Evolutionary conservation across 1,284 basidiomycete species (phyloP).

Genomic region (Cerrena zonata): DNA sequence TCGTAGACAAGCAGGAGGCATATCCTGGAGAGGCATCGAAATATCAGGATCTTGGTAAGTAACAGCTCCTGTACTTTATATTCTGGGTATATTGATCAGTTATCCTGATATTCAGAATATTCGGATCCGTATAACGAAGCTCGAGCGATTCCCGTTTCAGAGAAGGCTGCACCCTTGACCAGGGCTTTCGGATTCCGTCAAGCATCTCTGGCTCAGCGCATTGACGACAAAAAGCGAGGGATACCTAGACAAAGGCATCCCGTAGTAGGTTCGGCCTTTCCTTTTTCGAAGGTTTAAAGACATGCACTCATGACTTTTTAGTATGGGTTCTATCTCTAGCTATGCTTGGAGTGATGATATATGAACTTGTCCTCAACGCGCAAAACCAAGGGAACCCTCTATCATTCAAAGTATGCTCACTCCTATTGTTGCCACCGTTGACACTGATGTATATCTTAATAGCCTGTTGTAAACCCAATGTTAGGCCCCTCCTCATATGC

Average conservation of each 20-base stretch:
- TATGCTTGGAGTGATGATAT: slow-evolving; percentile 73
- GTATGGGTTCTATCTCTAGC: slow-evolving; percentile 57
- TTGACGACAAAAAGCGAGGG: slow-evolving; percentile 79
- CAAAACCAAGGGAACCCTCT: slow-evolving; percentile 73
- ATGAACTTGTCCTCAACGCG: slow-evolving; percentile 72
- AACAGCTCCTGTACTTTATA: background rate
- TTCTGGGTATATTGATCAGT: background rate
- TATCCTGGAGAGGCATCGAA: slow-evolving; percentile 8
- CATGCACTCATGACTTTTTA: too few relatives aligned
- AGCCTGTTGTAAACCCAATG: slow-evolving; percentile 77
- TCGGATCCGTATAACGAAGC: slow-evolving; percentile 42
- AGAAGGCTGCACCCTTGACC: slow-evolving; percentile 37
- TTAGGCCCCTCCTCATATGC: slow-evolving; percentile 82
- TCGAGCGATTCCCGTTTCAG: slow-evolving; percentile 21
- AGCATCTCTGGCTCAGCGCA: slow-evolving; percentile 74
- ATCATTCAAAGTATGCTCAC: slow-evolving; percentile 60
- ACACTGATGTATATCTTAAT: slow-evolving; percentile 3
- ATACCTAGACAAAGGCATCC: slow-evolving; percentile 80
- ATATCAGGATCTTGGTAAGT: slow-evolving; percentile 54
- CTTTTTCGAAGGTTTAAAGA: too few relatives aligned
- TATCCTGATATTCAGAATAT: slow-evolving; percentile 41
- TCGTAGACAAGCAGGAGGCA: slow-evolving; percentile 1
- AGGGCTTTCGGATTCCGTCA: slow-evolving; percentile 32
- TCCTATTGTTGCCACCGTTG: background rate
- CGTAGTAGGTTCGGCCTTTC: slow-evolving; percentile 65